Evolutionary conservation across 2,329 filamentous ascomycete species (phyloP).

Genomic region (Monilinia polystroma): DNA sequence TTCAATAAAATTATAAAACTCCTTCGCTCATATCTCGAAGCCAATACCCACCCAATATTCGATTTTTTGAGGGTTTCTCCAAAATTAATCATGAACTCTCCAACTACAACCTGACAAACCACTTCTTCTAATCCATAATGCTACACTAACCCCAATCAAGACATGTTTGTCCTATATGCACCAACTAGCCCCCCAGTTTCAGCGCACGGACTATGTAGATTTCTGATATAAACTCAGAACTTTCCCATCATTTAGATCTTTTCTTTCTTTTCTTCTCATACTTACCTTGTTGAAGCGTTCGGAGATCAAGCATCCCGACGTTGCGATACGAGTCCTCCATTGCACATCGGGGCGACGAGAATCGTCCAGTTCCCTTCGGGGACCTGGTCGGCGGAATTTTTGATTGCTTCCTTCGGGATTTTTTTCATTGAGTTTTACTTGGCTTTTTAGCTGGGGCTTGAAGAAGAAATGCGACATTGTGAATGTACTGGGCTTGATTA

Average conservation of each 20-base stretch:
- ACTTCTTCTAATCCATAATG: not conserved
- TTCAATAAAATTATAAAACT: not conserved
- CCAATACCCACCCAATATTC: not conserved
- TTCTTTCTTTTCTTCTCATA: conserved; percentile 35
- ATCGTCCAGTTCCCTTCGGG: conserved; percentile 41
- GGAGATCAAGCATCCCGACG: conserved; percentile 38
- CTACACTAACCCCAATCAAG: not conserved
- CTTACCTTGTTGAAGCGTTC: conserved; percentile 41
- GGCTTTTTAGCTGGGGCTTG: conserved; percentile 39
- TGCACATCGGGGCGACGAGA: conserved; percentile 56
- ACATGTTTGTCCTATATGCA: conserved; percentile 10
- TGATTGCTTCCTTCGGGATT: conserved; percentile 35
- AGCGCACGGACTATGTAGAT: not conserved
- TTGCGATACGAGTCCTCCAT: conserved; percentile 50
- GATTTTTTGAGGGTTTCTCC: not conserved
- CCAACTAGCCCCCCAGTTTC: not conserved
- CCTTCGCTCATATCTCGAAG: not conserved
- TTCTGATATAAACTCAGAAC: not conserved
- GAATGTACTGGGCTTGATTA: too few species aligned
- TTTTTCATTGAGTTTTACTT: conserved; percentile 43
- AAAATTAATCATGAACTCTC: conserved; percentile 5
- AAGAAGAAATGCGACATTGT: conserved; percentile 38
- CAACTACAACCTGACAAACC: not conserved
- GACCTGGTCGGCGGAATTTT: conserved; percentile 42
- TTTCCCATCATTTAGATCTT: conserved; percentile 22